These are phyloP conservation scores for Mortierella claussenii DNA, from an alignment of 192 early-diverging fungal species.

Conservation along the genomic window DNA sequence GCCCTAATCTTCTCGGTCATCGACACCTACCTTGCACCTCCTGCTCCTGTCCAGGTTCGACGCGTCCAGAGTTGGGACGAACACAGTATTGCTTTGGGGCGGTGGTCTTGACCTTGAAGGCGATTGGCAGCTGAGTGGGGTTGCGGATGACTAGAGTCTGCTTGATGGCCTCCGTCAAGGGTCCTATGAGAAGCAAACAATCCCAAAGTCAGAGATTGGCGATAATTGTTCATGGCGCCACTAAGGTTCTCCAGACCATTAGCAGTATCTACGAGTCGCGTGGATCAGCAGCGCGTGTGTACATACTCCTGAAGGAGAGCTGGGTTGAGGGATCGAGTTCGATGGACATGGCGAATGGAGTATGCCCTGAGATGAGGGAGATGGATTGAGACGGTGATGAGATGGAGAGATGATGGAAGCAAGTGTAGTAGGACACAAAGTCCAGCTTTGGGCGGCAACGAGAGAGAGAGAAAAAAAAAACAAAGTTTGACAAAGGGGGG, in stretches of 20 bases:
- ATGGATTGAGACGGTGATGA: slow-evolving; percentile 10
- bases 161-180: slow-evolving; percentile 69
- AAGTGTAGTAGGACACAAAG: too few species aligned
- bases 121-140: slow-evolving; percentile 71
- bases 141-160: slow-evolving; percentile 68
- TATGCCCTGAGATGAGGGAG: not conserved
- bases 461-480: not conserved
- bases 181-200: slow-evolving; percentile 57
- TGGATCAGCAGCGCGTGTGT: too few species aligned
- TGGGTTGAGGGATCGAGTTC: slow-evolving; percentile 66
- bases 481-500: not conserved
- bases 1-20: too few species aligned
- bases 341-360: slow-evolving; percentile 60
- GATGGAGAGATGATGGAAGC: too few species aligned
- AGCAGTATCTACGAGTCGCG: too few species aligned
- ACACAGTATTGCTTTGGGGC: slow-evolving; percentile 98
- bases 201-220: not conserved
- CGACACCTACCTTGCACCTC: slow-evolving; percentile 76
- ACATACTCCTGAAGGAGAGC: slow-evolving; percentile 69
- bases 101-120: slow-evolving; percentile 99
- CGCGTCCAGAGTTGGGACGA: slow-evolving; percentile 89
- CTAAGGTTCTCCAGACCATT: too few species aligned
- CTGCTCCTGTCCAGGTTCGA: slow-evolving; percentile 71
- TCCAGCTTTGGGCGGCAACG: too few species aligned
- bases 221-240: too few species aligned